phyloP scores from a whole-genome alignment of 2,329 filamentous ascomycete genomes.

The Monosporascus sp. region DNA sequence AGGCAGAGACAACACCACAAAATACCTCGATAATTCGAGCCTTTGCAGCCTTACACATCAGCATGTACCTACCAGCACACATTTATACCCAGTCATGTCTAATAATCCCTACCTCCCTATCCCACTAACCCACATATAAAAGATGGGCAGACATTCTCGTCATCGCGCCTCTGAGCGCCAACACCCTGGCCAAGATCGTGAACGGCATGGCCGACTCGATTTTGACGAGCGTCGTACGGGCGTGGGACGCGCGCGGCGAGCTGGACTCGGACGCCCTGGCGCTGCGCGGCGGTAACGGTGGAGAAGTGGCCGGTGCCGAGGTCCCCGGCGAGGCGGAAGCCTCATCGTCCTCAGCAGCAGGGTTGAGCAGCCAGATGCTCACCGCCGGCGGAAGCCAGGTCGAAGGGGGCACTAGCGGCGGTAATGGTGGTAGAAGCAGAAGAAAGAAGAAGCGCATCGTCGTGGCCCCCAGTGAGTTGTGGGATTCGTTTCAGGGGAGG shows the following conservation, averaged over 20 bases:
- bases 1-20: too few species aligned
- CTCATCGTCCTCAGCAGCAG: not conserved
- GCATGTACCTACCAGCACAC: too few species aligned
- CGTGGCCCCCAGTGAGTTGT: too few species aligned
- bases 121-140: not conserved
- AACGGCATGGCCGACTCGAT: constrained; percentile 75
- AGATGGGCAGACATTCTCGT: constrained; percentile 73
- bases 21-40: too few species aligned
- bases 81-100: too few species aligned
- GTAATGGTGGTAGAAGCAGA: constrained; percentile 3
- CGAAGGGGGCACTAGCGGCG: not conserved
- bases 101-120: not conserved
- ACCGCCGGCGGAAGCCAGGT: not conserved
- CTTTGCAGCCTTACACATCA: too few species aligned
- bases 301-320: not conserved
- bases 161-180: constrained; percentile 77
- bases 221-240: constrained; percentile 67
- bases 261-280: constrained; percentile 37
- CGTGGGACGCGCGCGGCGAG: constrained; percentile 75
- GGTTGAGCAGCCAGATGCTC: too few species aligned
- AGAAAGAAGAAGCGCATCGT: constrained; percentile 60
- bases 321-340: not conserved
- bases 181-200: constrained; percentile 78
- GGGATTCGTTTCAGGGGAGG: too few species aligned
- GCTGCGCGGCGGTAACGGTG: not conserved